Percentiles rank a stretch among this genome's conserved stretches.
Evolutionary conservation across 78 protist genomes (phyloP).

Genomic region (Trichosphaerium sp.): DNA sequence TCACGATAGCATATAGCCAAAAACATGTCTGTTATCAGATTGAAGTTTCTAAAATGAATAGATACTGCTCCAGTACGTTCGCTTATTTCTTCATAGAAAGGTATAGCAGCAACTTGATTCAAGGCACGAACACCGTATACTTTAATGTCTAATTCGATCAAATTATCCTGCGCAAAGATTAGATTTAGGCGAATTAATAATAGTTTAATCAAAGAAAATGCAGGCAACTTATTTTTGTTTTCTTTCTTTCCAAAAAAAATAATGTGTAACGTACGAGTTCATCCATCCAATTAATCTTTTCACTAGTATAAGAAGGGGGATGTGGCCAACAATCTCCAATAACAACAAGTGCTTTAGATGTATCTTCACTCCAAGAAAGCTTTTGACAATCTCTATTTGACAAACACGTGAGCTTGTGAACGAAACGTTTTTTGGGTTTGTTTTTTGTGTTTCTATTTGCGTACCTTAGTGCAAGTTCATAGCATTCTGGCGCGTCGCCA

Average conservation of each 20-base stretch:
- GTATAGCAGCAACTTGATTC: background rate
- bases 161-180: slow-evolving; percentile 6
- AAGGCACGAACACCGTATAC: slow-evolving; percentile 48
- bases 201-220: too few species aligned
- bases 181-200: background rate
- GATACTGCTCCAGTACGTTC: slow-evolving; percentile 42
- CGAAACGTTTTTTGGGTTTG: too few species aligned
- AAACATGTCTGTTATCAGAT: slow-evolving; percentile 48
- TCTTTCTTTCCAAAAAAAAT: too few species aligned
- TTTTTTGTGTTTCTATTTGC: too few species aligned
- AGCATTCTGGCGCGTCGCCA: slow-evolving; percentile 49
- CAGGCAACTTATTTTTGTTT: too few species aligned
- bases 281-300: slow-evolving; percentile 30
- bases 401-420: too few species aligned
- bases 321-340: slow-evolving; percentile 59
- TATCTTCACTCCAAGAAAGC: slow-evolving; percentile 28
- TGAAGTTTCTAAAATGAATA: slow-evolving; percentile 25
- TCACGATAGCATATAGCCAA: too few species aligned
- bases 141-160: slow-evolving; percentile 24
- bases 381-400: too few species aligned
- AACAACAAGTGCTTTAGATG: slow-evolving; percentile 41
- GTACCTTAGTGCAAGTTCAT: too few species aligned
- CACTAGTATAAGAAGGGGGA: slow-evolving; percentile 25
- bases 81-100: slow-evolving; percentile 38
- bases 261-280: slow-evolving; percentile 5